phyloP scores from a whole-genome alignment of 305 asterid species.

The Andrographis paniculata region DNA sequence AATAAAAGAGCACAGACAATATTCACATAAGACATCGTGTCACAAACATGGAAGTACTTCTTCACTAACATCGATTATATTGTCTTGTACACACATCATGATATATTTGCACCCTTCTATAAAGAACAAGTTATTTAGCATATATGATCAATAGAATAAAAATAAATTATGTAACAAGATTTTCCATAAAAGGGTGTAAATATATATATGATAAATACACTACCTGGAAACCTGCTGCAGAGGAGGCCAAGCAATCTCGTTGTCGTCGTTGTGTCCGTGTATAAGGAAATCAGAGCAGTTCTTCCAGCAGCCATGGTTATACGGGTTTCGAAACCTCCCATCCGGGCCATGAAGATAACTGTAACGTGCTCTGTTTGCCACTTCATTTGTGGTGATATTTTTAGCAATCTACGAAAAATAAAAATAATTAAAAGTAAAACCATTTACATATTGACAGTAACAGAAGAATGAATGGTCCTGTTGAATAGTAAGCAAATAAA shows the following conservation, averaged over 20 bases:
- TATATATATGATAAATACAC: neutral
- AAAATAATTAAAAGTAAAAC: neutral
- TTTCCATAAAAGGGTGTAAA: too few relatives aligned
- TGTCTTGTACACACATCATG: neutral
- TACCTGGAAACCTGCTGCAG: conserved; percentile 47
- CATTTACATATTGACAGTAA: neutral
- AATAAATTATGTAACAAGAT: too few relatives aligned
- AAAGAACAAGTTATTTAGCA: too few relatives aligned
- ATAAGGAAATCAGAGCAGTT: conserved; percentile 77
- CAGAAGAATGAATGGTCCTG: too few relatives aligned
- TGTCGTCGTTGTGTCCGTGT: conserved; percentile 73
- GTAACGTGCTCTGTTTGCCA: conserved; percentile 70
- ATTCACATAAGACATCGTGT: neutral
- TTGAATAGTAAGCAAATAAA: too few relatives aligned
- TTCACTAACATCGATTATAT: too few relatives aligned
- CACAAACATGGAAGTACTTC: too few relatives aligned
- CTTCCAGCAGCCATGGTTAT: conserved; percentile 83
- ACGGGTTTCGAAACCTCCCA: conserved; percentile 83
- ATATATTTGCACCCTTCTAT: neutral
- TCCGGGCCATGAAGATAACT: conserved; percentile 93
- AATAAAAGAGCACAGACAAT: too few relatives aligned
- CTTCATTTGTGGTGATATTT: conserved; percentile 86
- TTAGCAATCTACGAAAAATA: conserved; percentile 55
- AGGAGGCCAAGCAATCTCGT: conserved; percentile 93
- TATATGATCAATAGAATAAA: too few relatives aligned